These are phyloP conservation scores for Naematelia encephala DNA, from an alignment of 768 basidiomycete species.

Conservation along the genomic window DNA sequence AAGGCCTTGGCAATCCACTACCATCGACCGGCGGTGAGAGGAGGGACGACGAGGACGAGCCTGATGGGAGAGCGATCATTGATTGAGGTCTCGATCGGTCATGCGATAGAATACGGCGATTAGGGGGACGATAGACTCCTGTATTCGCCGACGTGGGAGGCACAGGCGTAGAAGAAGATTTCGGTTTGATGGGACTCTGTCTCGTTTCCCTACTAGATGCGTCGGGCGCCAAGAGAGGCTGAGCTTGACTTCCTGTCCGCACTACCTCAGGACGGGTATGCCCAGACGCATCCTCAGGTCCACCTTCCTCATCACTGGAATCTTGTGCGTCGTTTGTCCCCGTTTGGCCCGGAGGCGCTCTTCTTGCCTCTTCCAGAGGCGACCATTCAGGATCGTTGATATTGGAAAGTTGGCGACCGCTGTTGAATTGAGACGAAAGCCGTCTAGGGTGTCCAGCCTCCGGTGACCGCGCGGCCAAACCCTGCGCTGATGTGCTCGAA, in stretches of 20 bases:
- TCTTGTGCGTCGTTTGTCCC: conserved; percentile 10
- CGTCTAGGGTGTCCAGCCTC: conserved; percentile 14
- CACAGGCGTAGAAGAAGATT: not conserved
- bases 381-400: conserved; percentile 28
- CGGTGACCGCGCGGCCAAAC: conserved; percentile 5
- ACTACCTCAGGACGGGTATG: not conserved
- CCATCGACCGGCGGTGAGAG: not conserved
- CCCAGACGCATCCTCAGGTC: conserved; percentile 34
- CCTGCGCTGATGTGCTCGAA: conserved; percentile 1
- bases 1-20: conserved; percentile 3
- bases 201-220: not conserved
- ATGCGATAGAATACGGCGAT: not conserved
- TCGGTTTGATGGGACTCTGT: not conserved
- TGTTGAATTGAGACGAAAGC: conserved; percentile 19
- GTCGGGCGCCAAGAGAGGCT: not conserved
- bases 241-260: not conserved
- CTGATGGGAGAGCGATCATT: conserved; percentile 27
- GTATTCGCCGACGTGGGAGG: not conserved
- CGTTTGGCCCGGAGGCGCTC: not conserved
- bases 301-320: conserved; percentile 42
- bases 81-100: conserved; percentile 26
- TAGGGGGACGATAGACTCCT: not conserved
- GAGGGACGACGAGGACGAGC: conserved; percentile 7
- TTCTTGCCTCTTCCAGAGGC: conserved; percentile 15
- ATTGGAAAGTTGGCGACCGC: conserved; percentile 16